Evolutionary conservation across 1,284 basidiomycete species (phyloP), one percentile per base, ranked within the genome.

Genomic region (Cystobasidium slooffiae): DNA sequence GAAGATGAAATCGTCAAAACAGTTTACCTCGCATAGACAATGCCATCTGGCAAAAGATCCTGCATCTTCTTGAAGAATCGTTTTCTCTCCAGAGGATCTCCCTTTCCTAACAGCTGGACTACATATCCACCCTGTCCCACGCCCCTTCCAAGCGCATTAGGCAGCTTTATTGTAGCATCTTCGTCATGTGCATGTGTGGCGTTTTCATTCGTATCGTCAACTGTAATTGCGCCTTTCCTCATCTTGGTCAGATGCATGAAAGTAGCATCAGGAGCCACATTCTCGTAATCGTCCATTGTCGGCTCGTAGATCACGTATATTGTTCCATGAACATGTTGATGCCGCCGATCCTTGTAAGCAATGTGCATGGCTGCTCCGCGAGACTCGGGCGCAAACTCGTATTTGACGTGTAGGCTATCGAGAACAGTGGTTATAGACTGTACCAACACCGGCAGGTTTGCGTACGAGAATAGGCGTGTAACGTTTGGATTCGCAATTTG

Each of bases 401-500:
- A 70, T 18, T 61, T 58, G 47, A 70, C 47, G 31, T n/a, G 39
- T 12, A 47, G 18, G 18, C 52, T 31, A 22, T 24, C 39, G 20
- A 75, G 31, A 18, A 63, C 53, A 20, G 31, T 37, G 9, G 41
- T 41, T 9, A 75, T 56, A 6, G 61, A 51, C n/a, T 68, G 55
- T 12, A 58, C 41, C n/a, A 76, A 44, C 1, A 59, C 39, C 16
- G 55, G 46, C 3, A 75, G 63, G 39, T 64, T 51, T 18, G 39
- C 39, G 49, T 74, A 61, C 7, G 67, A 69, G 72, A 76, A 68
- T 43, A 80, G 79, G 52, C 78, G 77, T 0, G 76, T 75, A 18
- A 77, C 56, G 64, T 78, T 76, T 5, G 78, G 75, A 53, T 78
- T 79, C 12, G 74, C 75, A 3, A 74, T 67, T 68, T 80, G 79